These are phyloP conservation scores for Taphrina flavorubra DNA, from an alignment of 1,139 yeast species.

Conservation along the genomic window DNA sequence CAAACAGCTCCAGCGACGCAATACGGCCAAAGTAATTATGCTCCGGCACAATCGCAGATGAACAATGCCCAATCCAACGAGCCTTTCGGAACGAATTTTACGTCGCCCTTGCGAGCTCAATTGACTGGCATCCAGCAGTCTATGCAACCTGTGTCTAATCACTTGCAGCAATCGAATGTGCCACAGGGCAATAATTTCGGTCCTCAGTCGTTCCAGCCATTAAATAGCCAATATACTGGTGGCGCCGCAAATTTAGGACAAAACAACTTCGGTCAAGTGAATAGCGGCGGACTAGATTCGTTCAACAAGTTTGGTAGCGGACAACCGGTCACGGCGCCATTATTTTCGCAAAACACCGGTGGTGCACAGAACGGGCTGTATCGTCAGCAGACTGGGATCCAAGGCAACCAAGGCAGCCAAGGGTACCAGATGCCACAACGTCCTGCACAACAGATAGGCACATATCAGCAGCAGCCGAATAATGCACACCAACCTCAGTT, in stretches of 20 bases:
- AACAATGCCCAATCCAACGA: conserved; percentile 9
- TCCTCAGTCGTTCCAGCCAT: neutral
- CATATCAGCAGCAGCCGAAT: conserved; percentile 5
- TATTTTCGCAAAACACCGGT: conserved; percentile 26
- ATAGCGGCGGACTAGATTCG: neutral
- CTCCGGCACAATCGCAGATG: conserved; percentile 2
- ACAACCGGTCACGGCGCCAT: neutral
- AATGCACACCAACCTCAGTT: neutral
- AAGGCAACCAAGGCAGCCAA: conserved; percentile 8
- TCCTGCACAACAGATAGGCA: neutral
- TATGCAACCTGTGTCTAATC: conserved; percentile 9
- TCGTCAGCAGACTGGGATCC: conserved; percentile 21
- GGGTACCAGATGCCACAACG: neutral
- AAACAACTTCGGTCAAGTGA: neutral
- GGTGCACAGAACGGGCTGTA: conserved; percentile 5
- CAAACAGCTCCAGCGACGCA: neutral
- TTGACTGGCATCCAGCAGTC: conserved; percentile 29
- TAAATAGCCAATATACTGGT: neutral
- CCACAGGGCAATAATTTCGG: conserved; percentile 3
- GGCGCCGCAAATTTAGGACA: neutral
- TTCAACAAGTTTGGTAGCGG: conserved; percentile 2
- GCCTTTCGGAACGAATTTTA: conserved; percentile 29
- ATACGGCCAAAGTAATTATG: neutral
- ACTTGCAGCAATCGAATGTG: conserved; percentile 7
- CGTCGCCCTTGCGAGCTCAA: conserved; percentile 28